A percentile compares a stretch with the other conserved stretches of the same genome.
phyloP scores from a whole-genome alignment of 2,329 filamentous ascomycete species.

The Botryotinia calthae region DNA sequence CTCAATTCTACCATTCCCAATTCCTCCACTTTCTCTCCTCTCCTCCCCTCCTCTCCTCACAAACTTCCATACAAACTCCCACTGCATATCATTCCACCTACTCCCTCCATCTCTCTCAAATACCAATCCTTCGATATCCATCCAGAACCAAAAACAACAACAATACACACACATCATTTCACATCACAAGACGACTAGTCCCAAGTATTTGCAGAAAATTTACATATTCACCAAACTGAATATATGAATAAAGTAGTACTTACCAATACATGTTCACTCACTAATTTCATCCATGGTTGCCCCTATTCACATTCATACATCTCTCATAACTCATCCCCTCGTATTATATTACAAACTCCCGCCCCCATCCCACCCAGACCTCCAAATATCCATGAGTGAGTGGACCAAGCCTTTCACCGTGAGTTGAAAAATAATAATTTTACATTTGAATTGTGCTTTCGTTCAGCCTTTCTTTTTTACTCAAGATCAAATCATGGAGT shows the following conservation, averaged over 20 bases:
- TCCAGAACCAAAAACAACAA: neutral
- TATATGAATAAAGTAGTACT: neutral
- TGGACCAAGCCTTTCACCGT: neutral
- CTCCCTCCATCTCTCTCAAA: neutral
- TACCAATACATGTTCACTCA: neutral
- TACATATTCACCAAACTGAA: neutral
- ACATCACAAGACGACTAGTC: neutral
- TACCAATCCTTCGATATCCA: neutral
- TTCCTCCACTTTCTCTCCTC: neutral
- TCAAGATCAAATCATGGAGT: slow-evolving; percentile 17
- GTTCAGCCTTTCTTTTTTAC: slow-evolving; percentile 17
- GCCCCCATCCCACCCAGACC: neutral
- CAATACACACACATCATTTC: neutral
- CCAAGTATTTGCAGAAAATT: neutral
- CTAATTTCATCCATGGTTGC: neutral
- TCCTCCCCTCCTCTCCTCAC: no score
- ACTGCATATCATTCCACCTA: neutral
- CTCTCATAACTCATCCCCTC: neutral
- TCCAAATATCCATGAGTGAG: neutral
- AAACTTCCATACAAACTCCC: neutral
- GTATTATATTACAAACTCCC: slow-evolving; percentile 1
- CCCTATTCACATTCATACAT: neutral
- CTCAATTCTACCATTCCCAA: no score
- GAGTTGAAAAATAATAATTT: slow-evolving; percentile 11
- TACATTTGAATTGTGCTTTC: slow-evolving; percentile 12